phyloP scores from a whole-genome alignment of 2,329 filamentous ascomycete genomes.

The Aspergillus calidoustus region DNA sequence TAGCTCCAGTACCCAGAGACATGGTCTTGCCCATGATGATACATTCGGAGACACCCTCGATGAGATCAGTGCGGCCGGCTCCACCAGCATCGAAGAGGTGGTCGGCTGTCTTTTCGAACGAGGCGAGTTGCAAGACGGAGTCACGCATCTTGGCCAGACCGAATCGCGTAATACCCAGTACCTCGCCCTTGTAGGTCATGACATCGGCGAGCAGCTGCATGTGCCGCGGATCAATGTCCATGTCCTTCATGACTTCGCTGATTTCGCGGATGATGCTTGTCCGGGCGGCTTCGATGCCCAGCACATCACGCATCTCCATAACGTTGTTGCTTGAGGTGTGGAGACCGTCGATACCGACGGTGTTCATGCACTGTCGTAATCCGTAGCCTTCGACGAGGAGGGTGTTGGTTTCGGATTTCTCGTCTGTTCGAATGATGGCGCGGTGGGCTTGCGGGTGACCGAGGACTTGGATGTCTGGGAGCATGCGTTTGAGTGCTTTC shows the following conservation, averaged over 20 bases:
- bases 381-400: conserved; percentile 93
- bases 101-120: conserved; percentile 97
- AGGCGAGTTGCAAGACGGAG: conserved; percentile 88
- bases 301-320: conserved; percentile 83
- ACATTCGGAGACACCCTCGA: conserved; percentile 93
- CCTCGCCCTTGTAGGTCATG: conserved; percentile 98
- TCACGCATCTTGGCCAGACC: conserved; percentile 96
- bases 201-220: conserved; percentile 97
- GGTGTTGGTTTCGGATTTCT: conserved; percentile 70
- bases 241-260: conserved; percentile 82
- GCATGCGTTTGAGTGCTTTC: conserved; percentile 79
- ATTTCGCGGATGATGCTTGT: conserved; percentile 90
- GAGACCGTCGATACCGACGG: conserved; percentile 83
- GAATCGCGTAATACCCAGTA: conserved; percentile 94
- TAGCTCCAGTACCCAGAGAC: conserved; percentile 85
- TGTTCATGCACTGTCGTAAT: conserved; percentile 86
- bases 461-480: conserved; percentile 84
- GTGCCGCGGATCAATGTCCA: conserved; percentile 96
- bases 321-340: conserved; percentile 80
- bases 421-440: conserved; percentile 84
- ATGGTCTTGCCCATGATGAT: conserved; percentile 99
- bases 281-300: conserved; percentile 93
- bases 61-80: conserved; percentile 86
- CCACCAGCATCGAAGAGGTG: conserved; percentile 95
- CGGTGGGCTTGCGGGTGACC: conserved; percentile 85